Evolutionary conservation across 2,329 filamentous ascomycete genomes (phyloP).

Genomic region (Ceratocystis cacaofunesta): DNA sequence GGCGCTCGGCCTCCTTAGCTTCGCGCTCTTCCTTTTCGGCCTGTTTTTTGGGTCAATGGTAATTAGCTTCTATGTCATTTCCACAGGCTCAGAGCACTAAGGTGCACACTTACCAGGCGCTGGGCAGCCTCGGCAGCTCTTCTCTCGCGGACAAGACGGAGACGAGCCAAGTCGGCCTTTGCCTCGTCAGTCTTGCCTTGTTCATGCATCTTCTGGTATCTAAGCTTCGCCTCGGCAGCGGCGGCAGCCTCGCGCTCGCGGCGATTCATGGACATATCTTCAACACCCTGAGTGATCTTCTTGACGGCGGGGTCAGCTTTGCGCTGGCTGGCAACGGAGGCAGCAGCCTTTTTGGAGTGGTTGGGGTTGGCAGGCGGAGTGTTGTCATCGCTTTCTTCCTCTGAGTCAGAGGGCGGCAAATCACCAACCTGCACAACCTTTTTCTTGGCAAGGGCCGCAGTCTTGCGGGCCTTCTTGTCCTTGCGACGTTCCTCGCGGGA

Average conservation of each 20-base stretch:
- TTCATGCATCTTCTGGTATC: constrained; percentile 80
- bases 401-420: constrained; percentile 57
- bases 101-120: constrained; percentile 48
- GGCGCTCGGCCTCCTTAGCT: constrained; percentile 34
- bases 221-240: constrained; percentile 75
- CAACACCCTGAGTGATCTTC: constrained; percentile 38
- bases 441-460: constrained; percentile 67
- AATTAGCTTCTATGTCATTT: too few relatives aligned
- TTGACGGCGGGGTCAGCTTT: constrained; percentile 34
- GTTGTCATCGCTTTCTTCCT: constrained; percentile 34
- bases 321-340: constrained; percentile 49
- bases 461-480: constrained; percentile 78
- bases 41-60: constrained; percentile 22
- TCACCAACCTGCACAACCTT: constrained; percentile 71
- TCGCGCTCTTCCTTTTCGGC: constrained; percentile 45
- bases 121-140: constrained; percentile 69
- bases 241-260: constrained; percentile 61
- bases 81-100: too few relatives aligned
- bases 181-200: constrained; percentile 96
- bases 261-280: constrained; percentile 36
- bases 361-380: constrained; percentile 77
- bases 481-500: constrained; percentile 80
- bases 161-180: constrained; percentile 69
- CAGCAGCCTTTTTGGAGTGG: constrained; percentile 43
- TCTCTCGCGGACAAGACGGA: constrained; percentile 71